A percentile compares a stretch with the other conserved stretches of the same genome.
These are phyloP conservation scores for Cryphonectria naterciae DNA, from an alignment of 2,329 filamentous ascomycete genomes.

Conservation along the genomic window DNA sequence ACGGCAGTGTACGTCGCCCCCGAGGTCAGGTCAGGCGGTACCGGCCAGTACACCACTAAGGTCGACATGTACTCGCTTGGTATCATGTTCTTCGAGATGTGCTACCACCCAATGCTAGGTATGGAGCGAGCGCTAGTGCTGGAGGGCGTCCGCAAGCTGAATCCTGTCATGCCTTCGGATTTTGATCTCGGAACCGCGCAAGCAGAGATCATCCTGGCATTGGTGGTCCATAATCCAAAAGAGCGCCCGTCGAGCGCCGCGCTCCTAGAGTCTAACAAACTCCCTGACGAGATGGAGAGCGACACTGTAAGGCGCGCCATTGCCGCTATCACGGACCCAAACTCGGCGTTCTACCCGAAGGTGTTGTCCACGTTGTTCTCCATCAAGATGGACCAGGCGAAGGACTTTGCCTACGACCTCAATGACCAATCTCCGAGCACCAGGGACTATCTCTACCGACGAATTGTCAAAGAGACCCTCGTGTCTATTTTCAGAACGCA, in stretches of 20 bases:
- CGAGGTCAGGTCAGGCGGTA: constrained; percentile 77
- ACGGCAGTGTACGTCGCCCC: constrained; percentile 94
- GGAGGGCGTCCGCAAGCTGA: constrained; percentile 67
- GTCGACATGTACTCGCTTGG: constrained; percentile 99
- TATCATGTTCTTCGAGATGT: constrained; percentile 99
- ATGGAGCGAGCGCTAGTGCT: constrained; percentile 70
- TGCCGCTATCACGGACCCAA: constrained; percentile 78
- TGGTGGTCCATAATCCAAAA: constrained; percentile 81
- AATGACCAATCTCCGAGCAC: constrained; percentile 57
- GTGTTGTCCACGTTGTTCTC: constrained; percentile 86
- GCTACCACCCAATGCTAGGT: constrained; percentile 65
- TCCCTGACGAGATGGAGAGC: constrained; percentile 91
- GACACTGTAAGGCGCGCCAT: constrained; percentile 86
- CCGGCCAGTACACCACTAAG: constrained; percentile 84
- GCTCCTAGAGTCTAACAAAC: constrained; percentile 80
- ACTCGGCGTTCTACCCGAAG: constrained; percentile 86
- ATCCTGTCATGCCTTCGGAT: constrained; percentile 71
- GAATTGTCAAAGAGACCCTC: constrained; percentile 74
- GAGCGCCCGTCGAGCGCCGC: constrained; percentile 82
- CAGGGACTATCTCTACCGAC: constrained; percentile 70
- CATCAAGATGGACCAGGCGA: constrained; percentile 74
- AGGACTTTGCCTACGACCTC: constrained; percentile 81
- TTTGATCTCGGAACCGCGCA: constrained; percentile 77
- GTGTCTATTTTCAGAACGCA: constrained; percentile 83
- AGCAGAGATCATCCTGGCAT: constrained; percentile 74